A percentile compares a stretch with the other conserved stretches of the same genome.
Evolutionary conservation across 1,284 basidiomycete species (phyloP).

Genomic region (Anthracocystis walkeri): DNA sequence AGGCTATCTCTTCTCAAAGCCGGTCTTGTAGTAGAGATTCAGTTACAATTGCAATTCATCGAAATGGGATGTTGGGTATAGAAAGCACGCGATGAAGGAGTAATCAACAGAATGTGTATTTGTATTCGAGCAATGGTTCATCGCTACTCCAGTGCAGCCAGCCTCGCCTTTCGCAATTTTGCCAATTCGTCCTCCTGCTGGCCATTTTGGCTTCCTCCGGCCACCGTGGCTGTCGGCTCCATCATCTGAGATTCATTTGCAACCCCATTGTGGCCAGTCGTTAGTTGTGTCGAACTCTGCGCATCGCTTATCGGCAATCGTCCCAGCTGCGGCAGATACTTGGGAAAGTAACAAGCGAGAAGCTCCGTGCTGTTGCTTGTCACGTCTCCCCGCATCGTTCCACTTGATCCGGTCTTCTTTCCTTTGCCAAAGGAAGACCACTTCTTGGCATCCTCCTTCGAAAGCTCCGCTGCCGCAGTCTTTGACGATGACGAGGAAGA

Average conservation of each 20-base stretch:
- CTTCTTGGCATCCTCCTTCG: slow-evolving; percentile 34
- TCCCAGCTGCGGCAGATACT: slow-evolving; percentile 23
- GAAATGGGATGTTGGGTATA: neutral
- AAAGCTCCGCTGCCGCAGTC: slow-evolving; percentile 24
- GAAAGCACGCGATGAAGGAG: neutral
- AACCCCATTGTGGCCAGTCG: neutral
- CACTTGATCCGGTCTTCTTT: slow-evolving; percentile 9
- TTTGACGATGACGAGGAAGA: slow-evolving; percentile 8
- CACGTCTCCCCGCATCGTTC: slow-evolving; percentile 48
- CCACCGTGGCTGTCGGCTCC: neutral
- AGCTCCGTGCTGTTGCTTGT: slow-evolving; percentile 53
- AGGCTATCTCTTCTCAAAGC: slow-evolving; percentile 36
- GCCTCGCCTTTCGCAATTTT: slow-evolving; percentile 25
- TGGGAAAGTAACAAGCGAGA: slow-evolving; percentile 56
- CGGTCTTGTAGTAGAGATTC: neutral
- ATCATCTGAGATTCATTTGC: neutral
- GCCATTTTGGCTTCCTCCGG: neutral
- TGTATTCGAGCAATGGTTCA: neutral
- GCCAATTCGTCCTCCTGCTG: slow-evolving; percentile 23
- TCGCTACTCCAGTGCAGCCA: slow-evolving; percentile 37
- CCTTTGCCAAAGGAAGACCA: slow-evolving; percentile 34
- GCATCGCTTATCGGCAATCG: neutral
- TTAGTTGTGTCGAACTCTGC: neutral
- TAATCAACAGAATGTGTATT: neutral
- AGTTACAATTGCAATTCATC: neutral